Evolutionary conservation across 495 filamentous ascomycete genomes (phyloP).

Genomic region (Thozetella sp.): DNA sequence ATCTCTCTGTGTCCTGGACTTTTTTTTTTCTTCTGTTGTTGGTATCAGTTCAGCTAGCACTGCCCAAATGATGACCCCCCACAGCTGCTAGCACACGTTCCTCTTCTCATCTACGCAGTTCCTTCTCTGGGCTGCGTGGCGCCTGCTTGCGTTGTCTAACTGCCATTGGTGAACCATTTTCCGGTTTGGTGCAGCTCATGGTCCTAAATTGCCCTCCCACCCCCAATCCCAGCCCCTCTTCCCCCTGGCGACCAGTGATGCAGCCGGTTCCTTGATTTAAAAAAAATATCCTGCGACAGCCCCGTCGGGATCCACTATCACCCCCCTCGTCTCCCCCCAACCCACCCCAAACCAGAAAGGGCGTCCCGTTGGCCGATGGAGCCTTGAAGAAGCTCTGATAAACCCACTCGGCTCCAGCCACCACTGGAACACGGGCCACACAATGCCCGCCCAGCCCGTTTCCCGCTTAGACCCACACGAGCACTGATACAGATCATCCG

Average conservation of each 20-base stretch:
- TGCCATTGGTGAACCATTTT: not conserved
- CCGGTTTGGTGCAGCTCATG: not conserved
- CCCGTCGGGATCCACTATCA: not conserved
- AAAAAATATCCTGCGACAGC: not conserved
- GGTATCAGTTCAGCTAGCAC: no score
- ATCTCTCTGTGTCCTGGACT: no score
- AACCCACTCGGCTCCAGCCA: not conserved
- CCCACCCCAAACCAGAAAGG: no score
- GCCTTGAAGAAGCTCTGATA: not conserved
- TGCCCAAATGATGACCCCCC: no score
- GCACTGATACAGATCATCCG: not conserved
- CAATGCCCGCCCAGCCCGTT: not conserved
- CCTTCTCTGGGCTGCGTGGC: not conserved
- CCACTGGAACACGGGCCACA: not conserved
- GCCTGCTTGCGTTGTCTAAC: not conserved
- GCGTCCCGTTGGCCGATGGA: not conserved
- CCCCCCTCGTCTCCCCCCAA: not conserved
- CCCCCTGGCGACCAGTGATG: not conserved
- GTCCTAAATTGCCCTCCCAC: not conserved
- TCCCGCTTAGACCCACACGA: not conserved
- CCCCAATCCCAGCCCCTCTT: not conserved
- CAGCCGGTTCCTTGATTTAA: not conserved
- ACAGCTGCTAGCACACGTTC: not conserved
- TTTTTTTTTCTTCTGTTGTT: no score
- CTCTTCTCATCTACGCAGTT: not conserved